Conservation (phyloP, 2,329 filamentous ascomycete genomes). For the Aureobasidium sp. region DNA sequence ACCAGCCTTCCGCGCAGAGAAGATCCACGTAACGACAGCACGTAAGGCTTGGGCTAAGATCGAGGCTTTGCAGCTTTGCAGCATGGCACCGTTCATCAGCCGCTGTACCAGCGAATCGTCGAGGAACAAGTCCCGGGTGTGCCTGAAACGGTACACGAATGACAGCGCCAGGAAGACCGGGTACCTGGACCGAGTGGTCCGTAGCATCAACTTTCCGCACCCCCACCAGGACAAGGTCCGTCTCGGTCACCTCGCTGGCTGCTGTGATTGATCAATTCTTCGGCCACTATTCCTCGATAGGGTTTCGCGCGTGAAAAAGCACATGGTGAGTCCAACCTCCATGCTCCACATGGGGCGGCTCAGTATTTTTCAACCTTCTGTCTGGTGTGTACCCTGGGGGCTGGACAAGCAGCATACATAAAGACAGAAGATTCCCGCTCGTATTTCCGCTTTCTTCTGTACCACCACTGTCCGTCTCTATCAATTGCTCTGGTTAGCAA, state of each 20-base stretch:
- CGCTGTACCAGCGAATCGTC: slow-evolving; percentile 21
- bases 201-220: slow-evolving; percentile 14
- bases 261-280: slow-evolving; percentile 11
- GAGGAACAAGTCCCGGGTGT: slow-evolving; percentile 13
- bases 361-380: slow-evolving; percentile 16
- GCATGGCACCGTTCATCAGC: slow-evolving; percentile 18
- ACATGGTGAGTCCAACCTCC: slow-evolving; percentile 14
- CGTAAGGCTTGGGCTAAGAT: background rate
- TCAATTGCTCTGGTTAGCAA: slow-evolving; percentile 26
- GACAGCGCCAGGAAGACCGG: slow-evolving; percentile 16
- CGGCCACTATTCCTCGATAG: slow-evolving; percentile 14
- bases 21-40: slow-evolving; percentile 6
- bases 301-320: slow-evolving; percentile 17
- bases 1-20: background rate
- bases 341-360: slow-evolving; percentile 17
- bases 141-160: slow-evolving; percentile 17
- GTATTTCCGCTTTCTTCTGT: slow-evolving; percentile 10
- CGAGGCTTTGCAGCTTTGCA: slow-evolving; percentile 15
- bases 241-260: slow-evolving; percentile 3
- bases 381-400: slow-evolving; percentile 8
- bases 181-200: slow-evolving; percentile 17
- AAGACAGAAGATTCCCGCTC: slow-evolving; percentile 18
- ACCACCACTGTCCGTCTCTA: slow-evolving; percentile 23
- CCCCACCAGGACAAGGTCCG: background rate
- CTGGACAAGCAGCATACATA: slow-evolving; percentile 10